phyloP scores from a whole-genome alignment of 345 rosid species.

The Hibiscus mutabilis region DNA sequence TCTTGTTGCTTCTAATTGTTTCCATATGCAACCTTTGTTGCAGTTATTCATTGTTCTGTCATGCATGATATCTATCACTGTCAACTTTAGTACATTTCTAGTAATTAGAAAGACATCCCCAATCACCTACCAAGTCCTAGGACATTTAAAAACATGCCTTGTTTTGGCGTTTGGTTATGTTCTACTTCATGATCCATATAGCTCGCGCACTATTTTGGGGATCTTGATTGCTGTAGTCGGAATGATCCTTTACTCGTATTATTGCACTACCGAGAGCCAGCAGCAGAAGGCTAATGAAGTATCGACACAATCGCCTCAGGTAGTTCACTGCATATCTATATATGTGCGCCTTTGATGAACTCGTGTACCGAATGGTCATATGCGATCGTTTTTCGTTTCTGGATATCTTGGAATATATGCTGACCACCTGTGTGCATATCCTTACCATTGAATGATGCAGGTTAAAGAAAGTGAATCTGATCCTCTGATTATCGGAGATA shows the following conservation, averaged over 20 bases:
- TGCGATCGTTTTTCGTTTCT: neutral
- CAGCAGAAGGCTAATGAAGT: constrained; percentile 82
- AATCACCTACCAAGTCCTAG: constrained; percentile 96
- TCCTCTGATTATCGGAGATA: constrained; percentile 65
- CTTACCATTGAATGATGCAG: constrained; percentile 25
- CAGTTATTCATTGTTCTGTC: constrained; percentile 99
- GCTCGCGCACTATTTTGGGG: constrained; percentile 94
- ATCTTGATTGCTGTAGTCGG: constrained; percentile 87
- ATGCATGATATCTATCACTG: constrained; percentile 96
- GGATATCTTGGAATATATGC: neutral
- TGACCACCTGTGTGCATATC: neutral
- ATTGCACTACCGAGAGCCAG: constrained; percentile 64
- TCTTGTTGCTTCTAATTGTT: constrained; percentile 11
- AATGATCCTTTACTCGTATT: constrained; percentile 92
- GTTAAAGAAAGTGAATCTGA: constrained; percentile 77
- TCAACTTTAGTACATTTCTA: constrained; percentile 97
- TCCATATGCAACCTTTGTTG: constrained; percentile 28
- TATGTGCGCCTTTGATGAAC: neutral
- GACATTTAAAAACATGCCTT: constrained; percentile 95
- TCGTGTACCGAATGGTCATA: neutral
- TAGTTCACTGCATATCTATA: neutral
- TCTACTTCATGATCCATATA: constrained; percentile 81
- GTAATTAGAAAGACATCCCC: constrained; percentile 99
- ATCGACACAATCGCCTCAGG: constrained; percentile 69
- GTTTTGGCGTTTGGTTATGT: constrained; percentile 97